A percentile compares a stretch with the other conserved stretches of the same genome.
Conservation (phyloP, 2,329 filamentous ascomycete species). For the Fusarium domesticum region DNA sequence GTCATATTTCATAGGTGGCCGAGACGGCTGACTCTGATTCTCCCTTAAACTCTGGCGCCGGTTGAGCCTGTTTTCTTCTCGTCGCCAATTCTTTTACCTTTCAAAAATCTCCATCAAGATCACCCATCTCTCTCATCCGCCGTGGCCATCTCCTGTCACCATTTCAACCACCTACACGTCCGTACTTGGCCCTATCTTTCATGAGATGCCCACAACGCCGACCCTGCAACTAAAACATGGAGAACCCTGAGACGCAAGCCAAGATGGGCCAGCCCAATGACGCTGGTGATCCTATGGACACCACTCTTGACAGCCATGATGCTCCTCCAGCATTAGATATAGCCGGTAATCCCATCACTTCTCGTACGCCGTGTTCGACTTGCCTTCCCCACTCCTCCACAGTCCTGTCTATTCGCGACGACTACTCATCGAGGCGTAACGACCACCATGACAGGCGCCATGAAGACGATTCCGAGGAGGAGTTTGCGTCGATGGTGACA, state of each 20-base stretch:
- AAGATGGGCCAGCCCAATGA: constrained; percentile 25
- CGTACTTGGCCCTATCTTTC: constrained; percentile 4
- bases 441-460: constrained; percentile 13
- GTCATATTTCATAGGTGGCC: background rate
- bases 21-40: background rate
- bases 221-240: constrained; percentile 23
- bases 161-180: background rate
- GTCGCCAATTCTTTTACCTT: background rate
- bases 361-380: constrained; percentile 17
- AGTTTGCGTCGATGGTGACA: constrained; percentile 38
- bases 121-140: background rate
- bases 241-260: constrained; percentile 19
- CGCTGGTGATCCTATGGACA: constrained; percentile 29
- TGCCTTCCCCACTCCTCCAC: constrained; percentile 19
- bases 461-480: constrained; percentile 29
- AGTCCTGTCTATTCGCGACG: constrained; percentile 24
- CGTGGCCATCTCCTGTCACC: background rate
- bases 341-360: background rate
- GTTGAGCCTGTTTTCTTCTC: background rate
- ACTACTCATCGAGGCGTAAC: constrained; percentile 18
- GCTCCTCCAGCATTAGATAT: constrained; percentile 1
- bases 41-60: background rate
- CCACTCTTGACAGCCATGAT: constrained; percentile 20
- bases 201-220: constrained; percentile 27
- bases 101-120: background rate